Conservation (phyloP, 1,284 basidiomycete species). For the Violaceomyces palustris region DNA sequence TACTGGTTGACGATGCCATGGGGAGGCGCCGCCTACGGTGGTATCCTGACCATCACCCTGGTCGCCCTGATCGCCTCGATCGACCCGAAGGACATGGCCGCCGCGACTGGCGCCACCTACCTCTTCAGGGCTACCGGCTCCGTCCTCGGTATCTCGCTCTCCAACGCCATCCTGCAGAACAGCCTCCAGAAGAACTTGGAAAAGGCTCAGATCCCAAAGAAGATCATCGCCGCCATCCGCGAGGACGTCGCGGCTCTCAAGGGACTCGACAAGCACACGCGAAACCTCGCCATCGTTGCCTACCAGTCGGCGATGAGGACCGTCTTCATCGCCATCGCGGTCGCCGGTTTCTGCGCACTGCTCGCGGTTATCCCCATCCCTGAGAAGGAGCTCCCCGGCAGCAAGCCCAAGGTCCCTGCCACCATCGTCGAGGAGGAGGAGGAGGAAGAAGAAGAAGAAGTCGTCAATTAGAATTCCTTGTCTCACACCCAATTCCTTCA, state of each 20-base stretch:
- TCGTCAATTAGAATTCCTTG: too few relatives aligned
- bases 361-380: slow-evolving; percentile 49
- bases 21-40: slow-evolving; percentile 51
- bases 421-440: not conserved
- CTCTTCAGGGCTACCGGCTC: slow-evolving; percentile 54
- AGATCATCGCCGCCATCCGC: slow-evolving; percentile 49
- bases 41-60: slow-evolving; percentile 52
- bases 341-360: slow-evolving; percentile 47
- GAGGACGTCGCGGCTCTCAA: slow-evolving; percentile 49
- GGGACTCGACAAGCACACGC: slow-evolving; percentile 28
- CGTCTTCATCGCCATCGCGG: slow-evolving; percentile 52
- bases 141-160: slow-evolving; percentile 53
- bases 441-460: too few relatives aligned
- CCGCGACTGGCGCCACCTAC: slow-evolving; percentile 52
- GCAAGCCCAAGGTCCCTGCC: slow-evolving; percentile 27
- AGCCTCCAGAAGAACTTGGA: slow-evolving; percentile 45
- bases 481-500: too few relatives aligned
- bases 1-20: slow-evolving; percentile 52
- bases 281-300: slow-evolving; percentile 47
- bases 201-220: slow-evolving; percentile 36
- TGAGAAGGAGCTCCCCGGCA: slow-evolving; percentile 51
- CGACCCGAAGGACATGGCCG: slow-evolving; percentile 52
- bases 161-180: slow-evolving; percentile 53
- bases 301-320: slow-evolving; percentile 52
- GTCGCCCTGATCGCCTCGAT: slow-evolving; percentile 53